phyloP scores from a whole-genome alignment of 148 eudicot genomes.

The Limonium bicolor region DNA sequence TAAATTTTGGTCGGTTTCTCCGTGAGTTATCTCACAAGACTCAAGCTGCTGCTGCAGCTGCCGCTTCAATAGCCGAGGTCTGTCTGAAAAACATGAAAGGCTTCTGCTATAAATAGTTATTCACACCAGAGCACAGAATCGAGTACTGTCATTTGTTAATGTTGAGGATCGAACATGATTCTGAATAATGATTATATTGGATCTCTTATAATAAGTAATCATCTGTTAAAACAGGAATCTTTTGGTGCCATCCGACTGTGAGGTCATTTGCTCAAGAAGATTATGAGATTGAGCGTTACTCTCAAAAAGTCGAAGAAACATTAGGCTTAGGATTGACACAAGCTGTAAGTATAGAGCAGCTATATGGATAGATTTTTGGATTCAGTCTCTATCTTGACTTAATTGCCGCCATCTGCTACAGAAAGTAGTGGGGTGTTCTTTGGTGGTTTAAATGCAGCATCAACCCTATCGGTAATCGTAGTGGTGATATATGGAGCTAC shows the following conservation, averaged over 20 bases:
- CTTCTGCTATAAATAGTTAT: no score
- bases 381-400: constrained; percentile 2
- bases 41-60: constrained; percentile 93
- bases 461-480: constrained; percentile 68
- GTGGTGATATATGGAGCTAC: constrained; percentile 89
- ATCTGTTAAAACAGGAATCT: no score
- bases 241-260: constrained; percentile 93
- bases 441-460: constrained; percentile 81
- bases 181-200: no score
- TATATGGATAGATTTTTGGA: not conserved
- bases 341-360: constrained; percentile 43
- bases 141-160: no score
- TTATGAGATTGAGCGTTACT: constrained; percentile 41
- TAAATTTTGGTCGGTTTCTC: constrained; percentile 73
- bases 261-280: constrained; percentile 87
- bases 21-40: constrained; percentile 82
- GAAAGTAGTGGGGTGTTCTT: constrained; percentile 66
- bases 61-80: constrained; percentile 94
- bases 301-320: constrained; percentile 81
- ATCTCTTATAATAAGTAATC: no score
- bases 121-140: no score
- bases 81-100: no score
- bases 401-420: constrained; percentile 8
- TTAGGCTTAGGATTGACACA: constrained; percentile 68
- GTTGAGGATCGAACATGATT: no score